phyloP scores from a whole-genome alignment of 1,284 basidiomycete genomes.

The Chondrostereum purpureum region DNA sequence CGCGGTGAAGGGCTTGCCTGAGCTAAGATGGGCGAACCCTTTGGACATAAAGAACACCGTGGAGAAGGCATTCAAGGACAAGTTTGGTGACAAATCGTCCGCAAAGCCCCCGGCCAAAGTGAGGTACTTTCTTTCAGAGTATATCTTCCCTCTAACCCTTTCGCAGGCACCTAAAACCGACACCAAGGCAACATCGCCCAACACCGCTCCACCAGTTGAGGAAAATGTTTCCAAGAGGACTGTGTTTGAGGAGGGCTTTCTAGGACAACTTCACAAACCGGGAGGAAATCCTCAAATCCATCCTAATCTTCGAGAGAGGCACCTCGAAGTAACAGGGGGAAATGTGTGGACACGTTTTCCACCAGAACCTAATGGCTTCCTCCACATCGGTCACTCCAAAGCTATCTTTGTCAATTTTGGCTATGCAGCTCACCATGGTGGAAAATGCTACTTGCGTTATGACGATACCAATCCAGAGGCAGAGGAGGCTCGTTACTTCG shows the following conservation, averaged over 20 bases:
- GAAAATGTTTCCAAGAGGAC: conserved; percentile 42
- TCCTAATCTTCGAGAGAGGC: conserved; percentile 72
- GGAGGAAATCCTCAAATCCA: conserved; percentile 91
- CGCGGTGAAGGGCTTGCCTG: conserved; percentile 62
- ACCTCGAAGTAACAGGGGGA: conserved; percentile 79
- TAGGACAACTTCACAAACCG: conserved; percentile 89
- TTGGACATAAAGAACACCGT: conserved; percentile 86
- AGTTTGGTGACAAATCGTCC: conserved; percentile 75
- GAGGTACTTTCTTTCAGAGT: not conserved
- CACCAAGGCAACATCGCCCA: conserved; percentile 21
- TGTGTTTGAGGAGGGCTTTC: conserved; percentile 94
- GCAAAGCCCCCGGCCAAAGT: conserved; percentile 72
- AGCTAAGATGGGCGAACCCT: conserved; percentile 85
- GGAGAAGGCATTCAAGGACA: conserved; percentile 69
- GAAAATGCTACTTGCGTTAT: conserved; percentile 90
- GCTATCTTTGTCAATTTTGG: conserved; percentile 99
- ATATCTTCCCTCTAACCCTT: not conserved
- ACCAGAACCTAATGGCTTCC: conserved; percentile 95
- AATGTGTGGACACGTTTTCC: conserved; percentile 95
- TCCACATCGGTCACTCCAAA: conserved; percentile 97
- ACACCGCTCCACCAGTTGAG: conserved; percentile 26
- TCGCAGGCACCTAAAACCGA: conserved; percentile 53
- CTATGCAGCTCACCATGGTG: conserved; percentile 88
- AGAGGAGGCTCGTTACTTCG: conserved; percentile 94
- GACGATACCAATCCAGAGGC: conserved; percentile 99